Evolutionary conservation across 1,139 yeast genomes (phyloP).

Genomic region (Suhomyces atakaporum): DNA sequence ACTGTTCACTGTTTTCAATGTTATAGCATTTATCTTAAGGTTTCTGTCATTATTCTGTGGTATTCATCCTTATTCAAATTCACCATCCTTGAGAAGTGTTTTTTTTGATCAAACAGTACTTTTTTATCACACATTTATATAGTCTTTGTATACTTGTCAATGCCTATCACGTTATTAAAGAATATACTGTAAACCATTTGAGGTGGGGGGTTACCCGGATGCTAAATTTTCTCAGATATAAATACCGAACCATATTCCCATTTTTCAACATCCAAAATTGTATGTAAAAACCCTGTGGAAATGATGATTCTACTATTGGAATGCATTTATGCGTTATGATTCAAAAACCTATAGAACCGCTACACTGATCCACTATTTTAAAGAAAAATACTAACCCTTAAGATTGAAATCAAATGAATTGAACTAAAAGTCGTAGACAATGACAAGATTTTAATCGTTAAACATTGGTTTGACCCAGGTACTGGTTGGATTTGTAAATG

Average conservation of each 20-base stretch:
- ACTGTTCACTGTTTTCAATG: too few species aligned
- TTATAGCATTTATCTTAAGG: background rate
- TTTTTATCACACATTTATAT: constrained; percentile 1
- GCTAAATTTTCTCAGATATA: background rate
- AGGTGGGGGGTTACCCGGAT: constrained; percentile 14
- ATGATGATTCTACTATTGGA: constrained; percentile 21
- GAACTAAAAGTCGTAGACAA: background rate
- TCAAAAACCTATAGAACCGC: constrained; percentile 25
- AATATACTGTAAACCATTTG: too few species aligned
- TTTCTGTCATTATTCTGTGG: background rate
- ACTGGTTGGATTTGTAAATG: too few species aligned
- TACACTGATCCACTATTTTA: constrained; percentile 18
- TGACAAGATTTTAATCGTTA: background rate
- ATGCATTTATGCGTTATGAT: constrained; percentile 14
- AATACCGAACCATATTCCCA: too few species aligned
- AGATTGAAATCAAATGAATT: too few species aligned
- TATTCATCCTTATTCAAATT: too few species aligned
- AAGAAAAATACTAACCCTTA: constrained; percentile 6
- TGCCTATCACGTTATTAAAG: constrained; percentile 1
- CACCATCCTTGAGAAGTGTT: too few species aligned
- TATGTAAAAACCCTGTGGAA: constrained; percentile 8
- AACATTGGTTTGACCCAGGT: background rate
- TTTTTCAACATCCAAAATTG: background rate
- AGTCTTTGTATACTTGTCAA: constrained; percentile 1
- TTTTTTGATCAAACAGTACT: background rate